Base-by-base conservation (phyloP, 202 grass and related monocot species). In the Digitaria exilis region DNA sequence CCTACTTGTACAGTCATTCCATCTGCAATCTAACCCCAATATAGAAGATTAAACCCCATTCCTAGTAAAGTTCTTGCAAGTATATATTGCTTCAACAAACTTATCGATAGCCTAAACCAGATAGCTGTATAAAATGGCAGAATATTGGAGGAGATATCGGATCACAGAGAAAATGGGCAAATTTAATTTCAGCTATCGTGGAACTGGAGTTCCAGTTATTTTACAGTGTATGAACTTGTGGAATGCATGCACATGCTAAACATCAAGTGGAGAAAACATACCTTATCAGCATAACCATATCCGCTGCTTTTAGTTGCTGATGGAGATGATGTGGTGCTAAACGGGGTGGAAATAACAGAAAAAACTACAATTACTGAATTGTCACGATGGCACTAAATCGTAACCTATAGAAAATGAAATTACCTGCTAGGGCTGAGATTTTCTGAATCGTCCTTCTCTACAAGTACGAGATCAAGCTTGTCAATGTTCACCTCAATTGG, bases 1-100 rank as follows among this genome's bases (percentile, higher is more conserved):
- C 97, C 93, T 71, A 99, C 93, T 91, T 99, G 88, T 25, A 99
- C 83, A 39, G 97, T 99, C 97, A 99, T 99, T 69, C 93, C 97
- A 88, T 99, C 97, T 94, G 97, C 89, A 86, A 99, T 99, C 97
- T 99, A 84, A 86, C 21, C 35, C 61, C 58, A 8, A 30, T 43
- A 84, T 49, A 88, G 76, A 79, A 88, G 29, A 81, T 90, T 58
- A 88, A 77, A 64, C 54, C 35, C 18, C 32, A 72, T 48, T 21
- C 25, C 11, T 54, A 75, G 31, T 32, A 67, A 49, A 88, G 43
- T 62, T 48, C 12, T 81, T 73, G 76, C 35, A 87, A 83, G 29
- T 55, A 69, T 43, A 73, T 24, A 7, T 59, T 86, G 32, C 24
- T 85, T 80, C 79, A 61, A 21, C 28, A 71, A 82, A 49, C 50